Conservation (phyloP, 2,329 filamentous ascomycete species). For the Trichoderma sp. region DNA sequence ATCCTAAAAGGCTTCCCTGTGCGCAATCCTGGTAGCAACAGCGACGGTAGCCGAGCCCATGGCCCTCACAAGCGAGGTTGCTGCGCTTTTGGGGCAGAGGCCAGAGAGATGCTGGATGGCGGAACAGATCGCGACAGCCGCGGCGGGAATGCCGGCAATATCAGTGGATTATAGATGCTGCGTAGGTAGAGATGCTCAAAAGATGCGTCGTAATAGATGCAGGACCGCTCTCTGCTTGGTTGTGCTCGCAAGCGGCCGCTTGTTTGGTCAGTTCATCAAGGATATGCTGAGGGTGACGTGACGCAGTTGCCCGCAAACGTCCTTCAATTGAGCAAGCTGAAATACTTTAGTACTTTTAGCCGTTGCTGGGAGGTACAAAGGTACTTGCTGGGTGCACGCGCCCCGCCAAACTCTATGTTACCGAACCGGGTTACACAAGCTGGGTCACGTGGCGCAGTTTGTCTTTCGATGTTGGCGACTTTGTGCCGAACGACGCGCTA, state of each 20-base stretch:
- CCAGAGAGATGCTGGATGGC: not conserved
- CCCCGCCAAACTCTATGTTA: not conserved
- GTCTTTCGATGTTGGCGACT: not conserved
- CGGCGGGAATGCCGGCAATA: not conserved
- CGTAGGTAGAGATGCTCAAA: not conserved
- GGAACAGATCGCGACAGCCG: not conserved
- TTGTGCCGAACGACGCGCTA: not conserved
- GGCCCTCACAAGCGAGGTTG: slow-evolving; percentile 28
- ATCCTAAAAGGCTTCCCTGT: slow-evolving; percentile 31
- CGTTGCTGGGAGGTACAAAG: not conserved
- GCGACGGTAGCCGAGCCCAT: slow-evolving; percentile 33
- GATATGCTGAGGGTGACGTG: slow-evolving; percentile 15
- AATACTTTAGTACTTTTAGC: not conserved
- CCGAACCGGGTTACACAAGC: not conserved
- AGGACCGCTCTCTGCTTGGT: not conserved
- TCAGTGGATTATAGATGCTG: not conserved
- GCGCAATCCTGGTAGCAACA: slow-evolving; percentile 32
- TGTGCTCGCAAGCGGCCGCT: not conserved
- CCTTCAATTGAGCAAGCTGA: slow-evolving; percentile 17
- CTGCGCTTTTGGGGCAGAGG: not conserved
- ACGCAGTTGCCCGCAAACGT: slow-evolving; percentile 21
- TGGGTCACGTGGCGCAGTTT: not conserved
- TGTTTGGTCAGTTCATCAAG: not conserved
- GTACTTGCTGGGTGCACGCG: not conserved
- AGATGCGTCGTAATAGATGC: not conserved